Percentiles rank a stretch among this genome's conserved stretches.
phyloP scores from a whole-genome alignment of 140 eudicot species.

The Stevia rebaudiana region DNA sequence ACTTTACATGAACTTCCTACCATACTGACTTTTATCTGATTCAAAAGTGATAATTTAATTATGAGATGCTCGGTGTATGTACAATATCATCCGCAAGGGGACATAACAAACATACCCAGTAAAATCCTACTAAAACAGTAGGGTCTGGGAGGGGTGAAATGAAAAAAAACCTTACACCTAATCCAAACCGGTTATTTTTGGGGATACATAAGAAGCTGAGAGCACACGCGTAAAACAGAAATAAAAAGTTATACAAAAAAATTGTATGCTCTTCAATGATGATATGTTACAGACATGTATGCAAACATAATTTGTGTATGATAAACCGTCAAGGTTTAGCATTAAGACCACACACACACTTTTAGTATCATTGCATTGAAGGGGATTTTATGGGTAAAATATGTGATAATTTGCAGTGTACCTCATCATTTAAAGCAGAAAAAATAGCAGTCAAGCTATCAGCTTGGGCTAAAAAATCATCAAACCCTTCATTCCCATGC shows the following conservation, averaged over 20 bases:
- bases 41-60: neutral
- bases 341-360: neutral
- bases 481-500: conserved; percentile 70
- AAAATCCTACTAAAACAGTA: neutral
- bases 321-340: neutral
- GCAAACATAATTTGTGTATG: neutral
- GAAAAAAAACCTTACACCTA: no score
- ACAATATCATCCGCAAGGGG: no score
- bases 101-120: no score
- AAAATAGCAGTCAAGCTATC: conserved; percentile 93
- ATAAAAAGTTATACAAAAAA: no score
- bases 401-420: conserved; percentile 21
- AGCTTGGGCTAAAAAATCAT: conserved; percentile 88
- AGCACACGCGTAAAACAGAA: no score
- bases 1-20: neutral
- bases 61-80: neutral
- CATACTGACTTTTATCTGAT: neutral
- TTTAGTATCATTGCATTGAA: neutral
- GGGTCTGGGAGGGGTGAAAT: no score
- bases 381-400: neutral
- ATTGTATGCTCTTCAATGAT: neutral
- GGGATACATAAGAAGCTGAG: neutral
- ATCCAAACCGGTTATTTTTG: no score
- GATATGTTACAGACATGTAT: neutral
- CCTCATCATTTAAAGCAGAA: conserved; percentile 96